Evolutionary conservation across 192 early-diverging fungal species (phyloP).

Genomic region (Linnemannia elongata): DNA sequence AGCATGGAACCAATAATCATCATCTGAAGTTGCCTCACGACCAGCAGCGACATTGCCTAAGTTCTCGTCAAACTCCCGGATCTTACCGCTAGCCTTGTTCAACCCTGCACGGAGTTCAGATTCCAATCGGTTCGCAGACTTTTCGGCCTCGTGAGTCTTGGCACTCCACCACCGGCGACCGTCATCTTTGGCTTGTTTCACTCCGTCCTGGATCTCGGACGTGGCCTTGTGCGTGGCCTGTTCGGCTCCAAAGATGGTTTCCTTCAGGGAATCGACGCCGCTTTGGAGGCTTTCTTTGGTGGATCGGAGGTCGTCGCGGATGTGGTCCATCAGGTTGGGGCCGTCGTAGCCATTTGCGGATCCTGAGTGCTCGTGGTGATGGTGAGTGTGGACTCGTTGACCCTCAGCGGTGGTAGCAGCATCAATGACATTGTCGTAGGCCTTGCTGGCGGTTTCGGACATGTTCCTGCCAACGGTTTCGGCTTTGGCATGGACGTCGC

Average conservation of each 20-base stretch:
- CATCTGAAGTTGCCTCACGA: constrained; percentile 8
- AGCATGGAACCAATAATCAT: constrained; percentile 19
- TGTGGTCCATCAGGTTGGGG: constrained; percentile 40
- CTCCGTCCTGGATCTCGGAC: constrained; percentile 1
- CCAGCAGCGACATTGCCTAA: not conserved
- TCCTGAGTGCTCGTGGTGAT: constrained; percentile 20
- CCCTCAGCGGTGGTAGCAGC: constrained; percentile 24
- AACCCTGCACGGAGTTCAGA: constrained; percentile 20
- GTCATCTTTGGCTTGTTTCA: constrained; percentile 3
- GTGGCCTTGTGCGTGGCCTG: not conserved
- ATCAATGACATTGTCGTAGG: constrained; percentile 50
- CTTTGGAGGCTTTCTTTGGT: constrained; percentile 33
- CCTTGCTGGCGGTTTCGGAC: constrained; percentile 36
- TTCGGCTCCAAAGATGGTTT: constrained; percentile 33
- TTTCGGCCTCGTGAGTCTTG: constrained; percentile 30
- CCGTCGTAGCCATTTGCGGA: not conserved
- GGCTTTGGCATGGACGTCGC: constrained; percentile 2
- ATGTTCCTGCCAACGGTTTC: constrained; percentile 15
- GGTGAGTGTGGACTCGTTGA: constrained; percentile 4
- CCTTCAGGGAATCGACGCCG: constrained; percentile 28
- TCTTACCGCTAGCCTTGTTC: constrained; percentile 17
- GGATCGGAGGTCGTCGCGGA: constrained; percentile 33
- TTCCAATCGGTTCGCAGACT: constrained; percentile 5
- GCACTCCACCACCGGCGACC: constrained; percentile 18
- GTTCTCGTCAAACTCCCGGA: constrained; percentile 13